Percentiles rank a stretch among this genome's conserved stretches.
phyloP scores from a whole-genome alignment of 805 yeast species.

The Wickerhamiella alocasiicola region DNA sequence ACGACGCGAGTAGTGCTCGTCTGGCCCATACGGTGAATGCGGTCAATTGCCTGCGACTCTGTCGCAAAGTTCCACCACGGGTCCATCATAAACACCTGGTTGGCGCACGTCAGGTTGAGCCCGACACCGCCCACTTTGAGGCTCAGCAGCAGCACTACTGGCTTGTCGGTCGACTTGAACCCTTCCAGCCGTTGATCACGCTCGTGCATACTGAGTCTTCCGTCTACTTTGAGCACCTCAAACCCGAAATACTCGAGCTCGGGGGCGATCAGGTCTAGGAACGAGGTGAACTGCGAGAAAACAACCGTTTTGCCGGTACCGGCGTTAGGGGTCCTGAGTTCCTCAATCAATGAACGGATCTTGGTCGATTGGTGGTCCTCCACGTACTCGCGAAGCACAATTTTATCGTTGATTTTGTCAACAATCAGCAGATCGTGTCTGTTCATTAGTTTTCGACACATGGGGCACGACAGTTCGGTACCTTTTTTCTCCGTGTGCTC shows the following conservation, averaged over 20 bases:
- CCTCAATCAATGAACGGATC: conserved; percentile 51
- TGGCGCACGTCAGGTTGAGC: conserved; percentile 71
- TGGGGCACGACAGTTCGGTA: conserved; percentile 51
- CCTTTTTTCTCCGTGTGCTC: conserved; percentile 45
- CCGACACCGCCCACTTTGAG: conserved; percentile 95
- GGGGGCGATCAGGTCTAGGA: conserved; percentile 56
- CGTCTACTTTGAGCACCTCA: conserved; percentile 63
- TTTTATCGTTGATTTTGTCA: conserved; percentile 15
- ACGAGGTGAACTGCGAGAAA: conserved; percentile 82
- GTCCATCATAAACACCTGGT: conserved; percentile 79
- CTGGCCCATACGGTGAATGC: conserved; percentile 89
- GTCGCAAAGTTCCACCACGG: conserved; percentile 96
- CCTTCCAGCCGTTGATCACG: conserved; percentile 47
- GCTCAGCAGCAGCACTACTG: conserved; percentile 49
- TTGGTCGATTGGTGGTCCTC: conserved; percentile 48
- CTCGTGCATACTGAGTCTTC: conserved; percentile 54
- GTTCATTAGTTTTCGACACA: conserved; percentile 51
- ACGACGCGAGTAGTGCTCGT: conserved; percentile 54
- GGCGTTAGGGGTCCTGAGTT: conserved; percentile 41
- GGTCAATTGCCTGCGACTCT: conserved; percentile 83
- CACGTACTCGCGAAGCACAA: conserved; percentile 24
- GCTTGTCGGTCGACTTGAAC: conserved; percentile 33
- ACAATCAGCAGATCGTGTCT: conserved; percentile 38
- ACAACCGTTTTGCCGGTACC: conserved; percentile 65
- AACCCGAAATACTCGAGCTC: conserved; percentile 45